Evolutionary conservation across 2,329 filamentous ascomycete genomes (phyloP).

Genomic region (Pseudonectria foliicola): DNA sequence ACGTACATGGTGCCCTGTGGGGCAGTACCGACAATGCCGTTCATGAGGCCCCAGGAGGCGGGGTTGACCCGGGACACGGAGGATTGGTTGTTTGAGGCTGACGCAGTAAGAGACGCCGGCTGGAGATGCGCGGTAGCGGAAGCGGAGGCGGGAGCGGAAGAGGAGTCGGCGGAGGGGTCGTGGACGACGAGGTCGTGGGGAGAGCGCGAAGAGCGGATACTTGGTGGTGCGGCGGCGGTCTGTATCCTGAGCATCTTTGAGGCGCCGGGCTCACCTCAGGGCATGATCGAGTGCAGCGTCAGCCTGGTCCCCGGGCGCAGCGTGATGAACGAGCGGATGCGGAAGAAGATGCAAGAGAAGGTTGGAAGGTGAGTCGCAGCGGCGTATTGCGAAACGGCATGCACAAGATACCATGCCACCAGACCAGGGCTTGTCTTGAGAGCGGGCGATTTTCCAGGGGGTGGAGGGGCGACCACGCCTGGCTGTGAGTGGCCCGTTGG

Average conservation of each 20-base stretch:
- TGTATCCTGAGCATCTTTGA: conserved; percentile 26
- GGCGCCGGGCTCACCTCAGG: conserved; percentile 27
- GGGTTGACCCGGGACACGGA: conserved; percentile 20
- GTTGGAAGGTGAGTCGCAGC: too few relatives aligned
- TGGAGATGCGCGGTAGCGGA: conserved; percentile 19
- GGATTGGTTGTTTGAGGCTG: conserved; percentile 18
- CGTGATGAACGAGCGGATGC: conserved; percentile 5
- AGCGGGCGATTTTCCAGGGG: too few relatives aligned
- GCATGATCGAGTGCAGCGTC: conserved; percentile 26
- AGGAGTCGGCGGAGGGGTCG: conserved; percentile 22
- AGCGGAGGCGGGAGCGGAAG: conserved; percentile 13
- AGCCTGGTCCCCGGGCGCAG: conserved; percentile 24
- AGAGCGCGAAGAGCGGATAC: conserved; percentile 25
- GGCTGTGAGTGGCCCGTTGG: too few relatives aligned
- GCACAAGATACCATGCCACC: too few relatives aligned
- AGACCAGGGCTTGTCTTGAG: too few relatives aligned
- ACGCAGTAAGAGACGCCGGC: conserved; percentile 12
- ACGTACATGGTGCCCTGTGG: conserved; percentile 75
- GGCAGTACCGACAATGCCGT: conserved; percentile 52
- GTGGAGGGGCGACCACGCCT: too few relatives aligned
- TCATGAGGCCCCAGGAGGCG: conserved; percentile 40
- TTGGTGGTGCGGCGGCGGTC: conserved; percentile 25
- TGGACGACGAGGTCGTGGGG: conserved; percentile 9
- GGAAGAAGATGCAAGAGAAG: conserved; percentile 5
- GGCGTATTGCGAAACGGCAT: too few relatives aligned